Conservation (phyloP, 805 yeast species). For the Wickerhamomyces queroliae region DNA sequence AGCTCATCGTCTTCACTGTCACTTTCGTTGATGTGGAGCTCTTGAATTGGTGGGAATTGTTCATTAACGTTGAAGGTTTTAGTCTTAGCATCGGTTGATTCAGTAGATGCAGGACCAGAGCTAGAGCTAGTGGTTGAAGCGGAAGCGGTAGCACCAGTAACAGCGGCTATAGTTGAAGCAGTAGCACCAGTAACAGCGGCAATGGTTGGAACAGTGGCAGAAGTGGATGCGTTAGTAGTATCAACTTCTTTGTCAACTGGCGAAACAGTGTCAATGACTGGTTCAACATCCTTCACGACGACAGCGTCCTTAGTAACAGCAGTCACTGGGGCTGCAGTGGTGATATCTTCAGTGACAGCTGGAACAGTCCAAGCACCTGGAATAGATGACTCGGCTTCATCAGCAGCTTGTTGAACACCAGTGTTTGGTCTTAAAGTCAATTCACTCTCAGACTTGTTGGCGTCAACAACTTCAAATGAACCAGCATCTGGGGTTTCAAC, state of each 20-base stretch:
- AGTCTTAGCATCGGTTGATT: neutral
- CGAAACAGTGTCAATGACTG: constrained; percentile 44
- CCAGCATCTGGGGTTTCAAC: constrained; percentile 18
- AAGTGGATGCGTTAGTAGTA: too few relatives aligned
- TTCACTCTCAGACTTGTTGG: constrained; percentile 13
- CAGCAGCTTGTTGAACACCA: constrained; percentile 8
- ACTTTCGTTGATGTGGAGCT: constrained; percentile 47
- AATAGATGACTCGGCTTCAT: constrained; percentile 18
- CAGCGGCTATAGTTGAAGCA: constrained; percentile 7
- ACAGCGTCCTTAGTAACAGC: constrained; percentile 4
- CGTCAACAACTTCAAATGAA: constrained; percentile 21
- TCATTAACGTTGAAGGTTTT: constrained; percentile 21
- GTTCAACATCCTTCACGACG: constrained; percentile 6
- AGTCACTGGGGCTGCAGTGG: neutral
- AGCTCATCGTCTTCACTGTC: constrained; percentile 37
- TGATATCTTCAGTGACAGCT: neutral
- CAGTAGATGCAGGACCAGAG: neutral
- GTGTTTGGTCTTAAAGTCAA: constrained; percentile 6
- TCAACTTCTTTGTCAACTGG: constrained; percentile 48
- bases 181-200: constrained; percentile 10
- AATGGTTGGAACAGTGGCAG: constrained; percentile 18
- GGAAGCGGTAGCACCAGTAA: constrained; percentile 1
- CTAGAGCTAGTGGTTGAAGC: too few relatives aligned
- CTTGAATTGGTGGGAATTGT: constrained; percentile 61
- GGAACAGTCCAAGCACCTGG: constrained; percentile 24